Evolutionary conservation across 805 yeast genomes (phyloP).

Genomic region (Ogataea salicorniae): DNA sequence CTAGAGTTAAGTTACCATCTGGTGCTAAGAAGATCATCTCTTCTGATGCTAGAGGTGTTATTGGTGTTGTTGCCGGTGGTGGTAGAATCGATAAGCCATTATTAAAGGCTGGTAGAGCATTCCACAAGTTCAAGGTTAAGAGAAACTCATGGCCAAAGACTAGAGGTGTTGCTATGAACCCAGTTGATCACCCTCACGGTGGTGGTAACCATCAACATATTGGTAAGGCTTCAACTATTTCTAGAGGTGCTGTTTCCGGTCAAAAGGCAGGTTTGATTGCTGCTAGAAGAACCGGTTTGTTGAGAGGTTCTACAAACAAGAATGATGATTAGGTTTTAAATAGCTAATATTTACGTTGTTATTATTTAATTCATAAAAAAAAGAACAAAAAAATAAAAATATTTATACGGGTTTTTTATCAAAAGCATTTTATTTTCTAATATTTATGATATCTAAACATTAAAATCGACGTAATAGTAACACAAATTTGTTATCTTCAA

Average conservation of each 20-base stretch:
- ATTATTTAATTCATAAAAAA: background rate
- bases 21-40: conserved; percentile 97
- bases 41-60: conserved; percentile 98
- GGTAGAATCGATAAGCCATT: conserved; percentile 99
- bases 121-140: conserved; percentile 99
- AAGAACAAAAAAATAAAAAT: conserved; percentile 1
- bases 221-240: conserved; percentile 99
- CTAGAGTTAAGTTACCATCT: conserved; percentile 98
- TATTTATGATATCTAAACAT: background rate
- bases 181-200: conserved; percentile 99
- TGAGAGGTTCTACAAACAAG: conserved; percentile 94
- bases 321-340: conserved; percentile 26
- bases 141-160: conserved; percentile 99
- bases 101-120: conserved; percentile 99
- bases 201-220: conserved; percentile 99
- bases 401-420: conserved; percentile 2
- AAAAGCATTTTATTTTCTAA: background rate
- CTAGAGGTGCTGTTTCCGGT: conserved; percentile 99
- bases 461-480: background rate
- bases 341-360: background rate
- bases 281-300: conserved; percentile 99
- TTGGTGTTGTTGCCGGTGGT: conserved; percentile 99
- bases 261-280: conserved; percentile 99
- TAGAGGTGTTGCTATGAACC: conserved; percentile 99
- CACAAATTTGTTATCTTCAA: background rate